Conservation (phyloP, 2,329 filamentous ascomycete genomes). For the Colletotrichum trifolii region DNA sequence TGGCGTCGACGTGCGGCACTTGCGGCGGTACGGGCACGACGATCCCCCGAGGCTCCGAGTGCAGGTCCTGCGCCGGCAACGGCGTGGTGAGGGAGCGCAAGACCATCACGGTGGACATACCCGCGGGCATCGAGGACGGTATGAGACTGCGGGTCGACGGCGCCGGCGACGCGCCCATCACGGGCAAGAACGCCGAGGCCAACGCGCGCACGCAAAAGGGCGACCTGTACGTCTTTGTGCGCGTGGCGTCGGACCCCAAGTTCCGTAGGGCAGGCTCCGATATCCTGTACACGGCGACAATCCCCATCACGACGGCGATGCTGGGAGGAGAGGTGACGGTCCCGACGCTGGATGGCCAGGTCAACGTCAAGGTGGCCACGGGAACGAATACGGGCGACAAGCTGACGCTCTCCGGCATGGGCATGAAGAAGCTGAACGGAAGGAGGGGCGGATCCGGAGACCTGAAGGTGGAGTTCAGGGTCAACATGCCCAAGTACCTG, state of each 20-base stretch:
- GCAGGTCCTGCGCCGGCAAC: constrained; percentile 80
- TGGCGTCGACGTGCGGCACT: constrained; percentile 86
- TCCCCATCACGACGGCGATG: constrained; percentile 92
- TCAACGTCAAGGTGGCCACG: constrained; percentile 90
- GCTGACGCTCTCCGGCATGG: constrained; percentile 88
- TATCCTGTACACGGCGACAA: constrained; percentile 89
- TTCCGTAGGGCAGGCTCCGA: constrained; percentile 91
- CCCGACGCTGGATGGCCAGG: constrained; percentile 89
- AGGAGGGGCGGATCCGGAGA: constrained; percentile 80
- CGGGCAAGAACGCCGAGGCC: constrained; percentile 74
- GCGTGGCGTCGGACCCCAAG: constrained; percentile 88
- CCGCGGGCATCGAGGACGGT: constrained; percentile 94
- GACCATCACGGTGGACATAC: constrained; percentile 90
- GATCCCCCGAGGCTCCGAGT: constrained; percentile 84
- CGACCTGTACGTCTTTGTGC: constrained; percentile 91
- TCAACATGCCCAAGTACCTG: constrained; percentile 94
- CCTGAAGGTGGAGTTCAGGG: constrained; percentile 92
- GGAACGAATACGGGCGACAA: constrained; percentile 94
- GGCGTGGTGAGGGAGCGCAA: constrained; percentile 87
- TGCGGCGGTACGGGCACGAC: constrained; percentile 84
- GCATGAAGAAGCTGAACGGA: constrained; percentile 86
- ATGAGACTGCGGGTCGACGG: constrained; percentile 89
- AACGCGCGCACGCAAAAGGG: constrained; percentile 76
- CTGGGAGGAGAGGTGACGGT: constrained; percentile 91
- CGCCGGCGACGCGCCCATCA: constrained; percentile 87